Evolutionary conservation across 2,329 filamentous ascomycete species (phyloP).

Genomic region (Penicillium rolfsii): DNA sequence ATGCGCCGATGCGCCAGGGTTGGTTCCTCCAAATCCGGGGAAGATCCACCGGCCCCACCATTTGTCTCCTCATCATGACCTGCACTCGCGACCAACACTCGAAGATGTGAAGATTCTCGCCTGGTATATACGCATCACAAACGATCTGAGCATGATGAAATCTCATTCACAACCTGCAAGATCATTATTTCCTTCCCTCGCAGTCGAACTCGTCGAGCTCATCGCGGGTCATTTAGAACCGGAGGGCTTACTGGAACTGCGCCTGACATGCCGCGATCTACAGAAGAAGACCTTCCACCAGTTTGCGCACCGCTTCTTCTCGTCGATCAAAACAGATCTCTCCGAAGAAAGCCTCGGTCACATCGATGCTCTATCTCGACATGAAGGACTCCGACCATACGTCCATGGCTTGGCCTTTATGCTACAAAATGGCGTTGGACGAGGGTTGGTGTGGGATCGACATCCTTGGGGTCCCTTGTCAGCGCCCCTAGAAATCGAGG

Average conservation of each 20-base stretch:
- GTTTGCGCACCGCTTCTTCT: slow-evolving; percentile 29
- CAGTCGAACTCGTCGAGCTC: slow-evolving; percentile 28
- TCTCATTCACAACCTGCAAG: background rate
- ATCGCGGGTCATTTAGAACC: slow-evolving; percentile 17
- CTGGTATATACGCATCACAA: background rate
- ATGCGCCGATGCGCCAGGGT: background rate
- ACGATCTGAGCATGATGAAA: slow-evolving; percentile 1
- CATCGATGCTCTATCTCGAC: slow-evolving; percentile 22
- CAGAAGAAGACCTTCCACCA: slow-evolving; percentile 31
- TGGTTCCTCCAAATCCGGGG: slow-evolving; percentile 13
- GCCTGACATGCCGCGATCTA: slow-evolving; percentile 24
- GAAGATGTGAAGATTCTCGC: background rate
- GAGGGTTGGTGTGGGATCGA: slow-evolving; percentile 27
- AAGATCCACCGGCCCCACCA: slow-evolving; percentile 14
- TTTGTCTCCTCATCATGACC: slow-evolving; percentile 5
- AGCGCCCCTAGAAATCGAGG: slow-evolving; percentile 24
- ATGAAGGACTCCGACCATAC: slow-evolving; percentile 20
- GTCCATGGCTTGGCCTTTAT: slow-evolving; percentile 29
- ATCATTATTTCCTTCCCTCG: slow-evolving; percentile 14
- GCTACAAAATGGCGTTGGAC: slow-evolving; percentile 27
- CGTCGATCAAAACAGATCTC: slow-evolving; percentile 27
- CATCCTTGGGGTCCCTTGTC: slow-evolving; percentile 31
- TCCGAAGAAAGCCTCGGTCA: slow-evolving; percentile 26
- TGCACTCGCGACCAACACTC: background rate
- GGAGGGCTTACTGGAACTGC: slow-evolving; percentile 21